phyloP scores from a whole-genome alignment of 2,329 filamentous ascomycete species.

The Paecilomyces dactylethromorphus region DNA sequence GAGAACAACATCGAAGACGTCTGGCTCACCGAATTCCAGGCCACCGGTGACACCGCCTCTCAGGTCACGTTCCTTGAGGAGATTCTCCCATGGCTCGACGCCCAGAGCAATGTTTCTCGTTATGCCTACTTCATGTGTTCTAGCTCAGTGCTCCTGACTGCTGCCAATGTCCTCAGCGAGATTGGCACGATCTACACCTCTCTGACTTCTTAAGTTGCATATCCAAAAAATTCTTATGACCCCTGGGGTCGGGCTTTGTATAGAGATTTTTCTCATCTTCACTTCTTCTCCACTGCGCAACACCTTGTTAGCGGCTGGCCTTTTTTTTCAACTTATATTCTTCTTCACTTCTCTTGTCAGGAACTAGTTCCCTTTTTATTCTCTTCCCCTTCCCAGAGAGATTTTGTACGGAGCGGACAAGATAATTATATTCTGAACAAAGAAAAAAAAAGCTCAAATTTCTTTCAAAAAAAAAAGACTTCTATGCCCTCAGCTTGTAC shows the following conservation, averaged over 20 bases:
- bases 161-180: conserved; percentile 16
- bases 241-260: background rate
- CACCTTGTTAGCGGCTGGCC: background rate
- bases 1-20: conserved; percentile 30
- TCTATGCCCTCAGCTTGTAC: background rate
- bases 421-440: background rate
- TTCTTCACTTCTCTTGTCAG: background rate
- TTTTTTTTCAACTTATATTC: background rate
- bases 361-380: background rate
- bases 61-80: conserved; percentile 30
- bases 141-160: conserved; percentile 24
- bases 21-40: conserved; percentile 42
- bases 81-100: conserved; percentile 34
- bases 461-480: no score
- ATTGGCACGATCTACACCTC: conserved; percentile 24
- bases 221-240: background rate
- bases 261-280: background rate
- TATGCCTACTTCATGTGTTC: conserved; percentile 38
- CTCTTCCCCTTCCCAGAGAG: background rate
- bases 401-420: background rate
- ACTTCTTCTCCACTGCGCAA: background rate
- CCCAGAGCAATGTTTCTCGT: conserved; percentile 27
- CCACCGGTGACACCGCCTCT: conserved; percentile 16
- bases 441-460: no score
- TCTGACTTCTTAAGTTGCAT: background rate